phyloP scores from a whole-genome alignment of 495 filamentous ascomycete species.

The Neurospora pannonica region DNA sequence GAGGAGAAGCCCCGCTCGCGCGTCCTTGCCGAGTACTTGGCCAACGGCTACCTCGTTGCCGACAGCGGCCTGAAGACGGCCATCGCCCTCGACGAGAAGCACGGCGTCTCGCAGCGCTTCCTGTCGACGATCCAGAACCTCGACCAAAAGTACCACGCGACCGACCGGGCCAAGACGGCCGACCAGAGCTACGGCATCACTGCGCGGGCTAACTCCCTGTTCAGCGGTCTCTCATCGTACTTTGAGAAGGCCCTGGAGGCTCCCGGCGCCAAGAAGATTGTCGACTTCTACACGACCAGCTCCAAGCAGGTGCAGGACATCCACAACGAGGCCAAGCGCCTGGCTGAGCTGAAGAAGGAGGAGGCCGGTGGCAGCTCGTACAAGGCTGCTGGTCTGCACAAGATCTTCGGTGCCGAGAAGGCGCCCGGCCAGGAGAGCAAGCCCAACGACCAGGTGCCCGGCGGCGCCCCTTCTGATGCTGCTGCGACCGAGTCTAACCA shows the following conservation, averaged over 20 bases:
- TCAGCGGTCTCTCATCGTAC: conserved; percentile 59
- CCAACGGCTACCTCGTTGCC: conserved; percentile 81
- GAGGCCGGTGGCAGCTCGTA: conserved; percentile 39
- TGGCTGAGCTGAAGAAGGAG: conserved; percentile 82
- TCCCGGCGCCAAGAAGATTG: conserved; percentile 75
- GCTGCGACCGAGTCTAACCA: conserved; percentile 3
- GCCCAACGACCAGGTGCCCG: conserved; percentile 9
- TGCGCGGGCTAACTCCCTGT: conserved; percentile 52
- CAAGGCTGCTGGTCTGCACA: conserved; percentile 38
- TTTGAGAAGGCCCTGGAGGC: conserved; percentile 86
- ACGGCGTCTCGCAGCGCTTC: conserved; percentile 74
- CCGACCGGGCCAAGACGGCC: conserved; percentile 63
- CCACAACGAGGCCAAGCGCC: conserved; percentile 74
- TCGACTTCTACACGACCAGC: conserved; percentile 71
- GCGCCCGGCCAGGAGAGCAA: not conserved
- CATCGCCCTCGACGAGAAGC: conserved; percentile 82
- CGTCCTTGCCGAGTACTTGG: conserved; percentile 91
- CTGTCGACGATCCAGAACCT: conserved; percentile 61
- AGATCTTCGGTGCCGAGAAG: conserved; percentile 36
- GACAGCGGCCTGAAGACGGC: conserved; percentile 78
- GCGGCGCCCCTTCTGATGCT: conserved; percentile 4
- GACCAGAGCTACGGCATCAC: conserved; percentile 69
- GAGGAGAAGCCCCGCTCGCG: conserved; percentile 92
- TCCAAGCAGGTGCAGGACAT: conserved; percentile 87
- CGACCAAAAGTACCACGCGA: conserved; percentile 73